A percentile compares a stretch with the other conserved stretches of the same genome.
Conservation (phyloP, 2,329 filamentous ascomycete species). For the Bipolaris victoriae region DNA sequence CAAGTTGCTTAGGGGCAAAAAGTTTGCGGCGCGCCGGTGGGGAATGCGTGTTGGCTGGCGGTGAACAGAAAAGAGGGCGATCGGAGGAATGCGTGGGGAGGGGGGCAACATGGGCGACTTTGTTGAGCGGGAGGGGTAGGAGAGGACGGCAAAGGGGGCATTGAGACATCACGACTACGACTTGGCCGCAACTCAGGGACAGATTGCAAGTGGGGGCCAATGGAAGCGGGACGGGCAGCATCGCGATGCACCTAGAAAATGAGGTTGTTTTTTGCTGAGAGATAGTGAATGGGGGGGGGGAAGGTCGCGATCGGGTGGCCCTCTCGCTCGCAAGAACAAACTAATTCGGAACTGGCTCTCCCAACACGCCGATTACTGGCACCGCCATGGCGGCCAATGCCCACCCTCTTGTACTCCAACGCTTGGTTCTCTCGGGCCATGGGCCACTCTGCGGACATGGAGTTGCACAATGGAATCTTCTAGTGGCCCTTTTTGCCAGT, state of each 20-base stretch:
- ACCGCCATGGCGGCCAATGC: slow-evolving; percentile 11
- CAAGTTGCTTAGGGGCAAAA: neutral
- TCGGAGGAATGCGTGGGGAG: slow-evolving; percentile 1
- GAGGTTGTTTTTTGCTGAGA: slow-evolving; percentile 23
- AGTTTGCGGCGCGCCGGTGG: neutral
- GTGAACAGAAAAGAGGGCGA: neutral
- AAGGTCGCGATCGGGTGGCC: slow-evolving; percentile 17
- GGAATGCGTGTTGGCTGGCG: slow-evolving; percentile 6
- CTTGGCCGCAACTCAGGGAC: neutral
- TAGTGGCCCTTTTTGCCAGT: neutral
- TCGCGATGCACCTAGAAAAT: slow-evolving; percentile 15
- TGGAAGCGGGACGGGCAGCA: slow-evolving; percentile 10
- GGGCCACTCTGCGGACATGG: neutral
- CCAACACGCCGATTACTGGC: slow-evolving; percentile 22
- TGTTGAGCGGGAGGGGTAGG: slow-evolving; percentile 6
- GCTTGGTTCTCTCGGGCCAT: neutral
- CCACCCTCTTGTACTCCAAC: neutral
- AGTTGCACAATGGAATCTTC: neutral
- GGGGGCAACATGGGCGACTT: neutral
- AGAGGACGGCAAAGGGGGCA: slow-evolving; percentile 15
- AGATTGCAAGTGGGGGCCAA: slow-evolving; percentile 4
- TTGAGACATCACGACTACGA: neutral
- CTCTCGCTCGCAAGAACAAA: slow-evolving; percentile 26
- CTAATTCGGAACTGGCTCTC: slow-evolving; percentile 33
- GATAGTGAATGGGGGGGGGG: slow-evolving; percentile 27